Percentiles rank a stretch among this genome's conserved stretches.
phyloP scores from a whole-genome alignment of 2,329 filamentous ascomycete genomes.

The Gaeumannomyces sp. region DNA sequence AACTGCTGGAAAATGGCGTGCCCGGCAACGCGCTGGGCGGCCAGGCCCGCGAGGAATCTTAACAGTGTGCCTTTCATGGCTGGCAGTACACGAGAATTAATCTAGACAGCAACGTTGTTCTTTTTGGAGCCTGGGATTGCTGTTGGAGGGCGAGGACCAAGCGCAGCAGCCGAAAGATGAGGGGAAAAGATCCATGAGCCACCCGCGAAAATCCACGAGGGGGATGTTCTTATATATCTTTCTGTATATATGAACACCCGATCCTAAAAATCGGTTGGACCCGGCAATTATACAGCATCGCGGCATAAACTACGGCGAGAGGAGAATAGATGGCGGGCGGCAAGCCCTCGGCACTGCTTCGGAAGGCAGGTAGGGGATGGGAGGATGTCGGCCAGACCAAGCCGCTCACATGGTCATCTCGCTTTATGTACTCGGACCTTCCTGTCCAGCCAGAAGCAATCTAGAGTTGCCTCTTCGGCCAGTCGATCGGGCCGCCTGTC shows the following conservation, averaged over 20 bases:
- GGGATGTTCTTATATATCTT: neutral
- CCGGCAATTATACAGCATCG: neutral
- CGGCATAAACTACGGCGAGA: neutral
- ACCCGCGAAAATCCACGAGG: too few species aligned
- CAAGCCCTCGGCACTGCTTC: neutral
- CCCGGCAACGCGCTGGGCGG: slow-evolving; percentile 30
- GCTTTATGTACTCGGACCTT: neutral
- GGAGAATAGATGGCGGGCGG: neutral
- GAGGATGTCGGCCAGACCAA: neutral
- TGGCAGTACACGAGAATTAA: neutral
- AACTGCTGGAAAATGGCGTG: slow-evolving; percentile 49
- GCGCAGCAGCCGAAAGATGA: neutral
- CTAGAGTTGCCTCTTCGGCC: neutral
- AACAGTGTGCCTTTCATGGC: slow-evolving; percentile 30
- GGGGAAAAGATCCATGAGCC: neutral
- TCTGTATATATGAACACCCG: neutral
- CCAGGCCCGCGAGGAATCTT: slow-evolving; percentile 26
- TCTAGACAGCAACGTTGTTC: neutral
- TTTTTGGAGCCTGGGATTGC: neutral
- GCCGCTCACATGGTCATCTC: neutral
- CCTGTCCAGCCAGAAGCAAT: neutral
- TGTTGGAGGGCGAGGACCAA: neutral
- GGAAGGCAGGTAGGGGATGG: neutral
- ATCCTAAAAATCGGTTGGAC: too few species aligned
- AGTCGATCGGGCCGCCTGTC: too few species aligned